A percentile compares a stretch with the other conserved stretches of the same genome.
Evolutionary conservation across 192 early-diverging fungal genomes (phyloP).

Genomic region (Coemansia sp.): DNA sequence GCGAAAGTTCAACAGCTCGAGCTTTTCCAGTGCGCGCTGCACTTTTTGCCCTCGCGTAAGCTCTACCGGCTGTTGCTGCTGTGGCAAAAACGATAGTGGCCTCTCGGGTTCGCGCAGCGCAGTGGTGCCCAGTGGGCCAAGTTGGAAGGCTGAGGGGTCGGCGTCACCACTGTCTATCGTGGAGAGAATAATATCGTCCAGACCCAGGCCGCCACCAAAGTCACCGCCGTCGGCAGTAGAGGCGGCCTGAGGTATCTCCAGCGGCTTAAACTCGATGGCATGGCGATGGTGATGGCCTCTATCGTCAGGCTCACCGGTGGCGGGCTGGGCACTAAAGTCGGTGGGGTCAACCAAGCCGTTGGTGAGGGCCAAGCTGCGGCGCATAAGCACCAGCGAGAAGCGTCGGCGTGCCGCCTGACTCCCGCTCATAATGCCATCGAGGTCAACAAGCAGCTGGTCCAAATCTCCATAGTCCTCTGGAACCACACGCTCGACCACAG

Average conservation of each 20-base stretch:
- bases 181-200: slow-evolving; percentile 32
- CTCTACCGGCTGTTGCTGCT: slow-evolving; percentile 26
- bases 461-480: slow-evolving; percentile 54
- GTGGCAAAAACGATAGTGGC: not conserved
- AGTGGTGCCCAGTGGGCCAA: not conserved
- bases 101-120: not conserved
- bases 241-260: slow-evolving; percentile 31
- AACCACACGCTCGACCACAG: slow-evolving; percentile 32
- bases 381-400: slow-evolving; percentile 48
- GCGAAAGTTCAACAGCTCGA: slow-evolving; percentile 43
- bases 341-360: slow-evolving; percentile 42
- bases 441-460: slow-evolving; percentile 41
- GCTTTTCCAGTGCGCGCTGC: slow-evolving; percentile 50
- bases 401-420: slow-evolving; percentile 48
- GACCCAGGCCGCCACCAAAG: slow-evolving; percentile 24
- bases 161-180: not conserved
- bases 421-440: slow-evolving; percentile 51
- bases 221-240: slow-evolving; percentile 9
- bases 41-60: slow-evolving; percentile 53
- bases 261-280: slow-evolving; percentile 43
- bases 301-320: not conserved
- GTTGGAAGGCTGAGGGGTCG: not conserved
- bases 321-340: slow-evolving; percentile 24
- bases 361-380: slow-evolving; percentile 43
- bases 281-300: not conserved